Base-by-base conservation (phyloP, 2,329 filamentous ascomycete genomes). In the Ophiocordyceps camponoti-floridani region DNA sequence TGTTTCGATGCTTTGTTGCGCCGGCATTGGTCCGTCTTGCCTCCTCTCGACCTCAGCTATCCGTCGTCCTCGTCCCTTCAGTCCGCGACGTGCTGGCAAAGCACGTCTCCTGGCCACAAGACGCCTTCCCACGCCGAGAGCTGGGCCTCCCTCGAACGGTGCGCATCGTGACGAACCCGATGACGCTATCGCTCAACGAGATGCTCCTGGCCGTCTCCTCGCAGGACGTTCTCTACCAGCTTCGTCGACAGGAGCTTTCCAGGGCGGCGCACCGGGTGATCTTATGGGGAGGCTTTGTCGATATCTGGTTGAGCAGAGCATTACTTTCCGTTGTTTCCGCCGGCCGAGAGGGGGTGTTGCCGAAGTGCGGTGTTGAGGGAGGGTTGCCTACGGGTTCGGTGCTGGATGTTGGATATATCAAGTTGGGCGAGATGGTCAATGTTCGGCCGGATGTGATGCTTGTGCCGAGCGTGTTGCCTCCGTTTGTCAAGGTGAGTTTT, bases 171-270 rank as follows among this genome's bases (percentile, higher is more conserved):
- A 85, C 87, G 2, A 96, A 96, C 57, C 91, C 91, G 1, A 89
- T 93, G 70, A 86, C 84, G 9, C 63, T 96, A 3, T 84, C 78
- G 6, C 69, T 96, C 50, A 98, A 98, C 62, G 91, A 96, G 62
- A 73, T 81, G 40, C 72, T 89, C 2, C 63, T 95, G 26, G 87
- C 84, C 4, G 72, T 95, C 52, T 87, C 82, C 26, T 82, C 79
- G 1, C 83, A 94, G 54, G 91, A 98, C 57, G 67, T 86, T 4
- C 69, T 98, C 1, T 87, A 78, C 49, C 86, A 95, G 62, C 65
- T 95, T 44, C 73, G 80, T n/a, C 68, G 73, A 26, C 81, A 89
- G 54, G 86, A 94, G 59, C 58, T 77, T 23, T 8, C 51, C 47
- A 51, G 47, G 53, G 53, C 11, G 51, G 50, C 2, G 48, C 50